These are phyloP conservation scores for Oryza nivara DNA, from an alignment of 176 grass and related monocot genomes.

Conservation along the genomic window DNA sequence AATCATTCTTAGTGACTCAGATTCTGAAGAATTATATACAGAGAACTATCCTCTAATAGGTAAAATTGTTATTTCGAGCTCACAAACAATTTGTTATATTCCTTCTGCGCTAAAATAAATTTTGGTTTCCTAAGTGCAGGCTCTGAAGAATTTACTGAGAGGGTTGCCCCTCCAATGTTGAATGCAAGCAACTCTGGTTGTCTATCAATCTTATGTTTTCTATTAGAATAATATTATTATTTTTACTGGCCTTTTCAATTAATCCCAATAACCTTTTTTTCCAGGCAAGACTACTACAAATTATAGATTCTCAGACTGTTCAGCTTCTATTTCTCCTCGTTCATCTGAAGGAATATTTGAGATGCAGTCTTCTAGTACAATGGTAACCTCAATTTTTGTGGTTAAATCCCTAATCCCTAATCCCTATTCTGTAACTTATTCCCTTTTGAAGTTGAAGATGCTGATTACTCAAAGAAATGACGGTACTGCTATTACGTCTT, in stretches of 20 bases:
- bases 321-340: constrained; percentile 34
- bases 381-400: constrained; percentile 43
- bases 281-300: constrained; percentile 33
- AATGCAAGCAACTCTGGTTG: constrained; percentile 38
- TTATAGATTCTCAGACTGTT: constrained; percentile 5
- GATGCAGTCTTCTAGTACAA: constrained; percentile 47
- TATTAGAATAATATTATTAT: constrained; percentile 35
- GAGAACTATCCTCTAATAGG: constrained; percentile 30
- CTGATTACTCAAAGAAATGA: not conserved
- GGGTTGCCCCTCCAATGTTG: constrained; percentile 32
- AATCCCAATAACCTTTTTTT: constrained; percentile 28
- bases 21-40: constrained; percentile 47
- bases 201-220: constrained; percentile 38
- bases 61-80: constrained; percentile 36
- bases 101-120: not conserved
- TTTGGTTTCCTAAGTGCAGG: not conserved
- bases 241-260: constrained; percentile 22
- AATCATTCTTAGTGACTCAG: constrained; percentile 53
- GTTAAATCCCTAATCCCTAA: not conserved
- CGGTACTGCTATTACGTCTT: not conserved
- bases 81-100: not conserved
- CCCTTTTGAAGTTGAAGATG: constrained; percentile 1
- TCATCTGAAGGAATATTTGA: constrained; percentile 43
- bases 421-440: not conserved
- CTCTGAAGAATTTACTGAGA: constrained; percentile 36